Conservation (phyloP, 2,329 filamentous ascomycete genomes). For the Fusarium liriodendri region DNA sequence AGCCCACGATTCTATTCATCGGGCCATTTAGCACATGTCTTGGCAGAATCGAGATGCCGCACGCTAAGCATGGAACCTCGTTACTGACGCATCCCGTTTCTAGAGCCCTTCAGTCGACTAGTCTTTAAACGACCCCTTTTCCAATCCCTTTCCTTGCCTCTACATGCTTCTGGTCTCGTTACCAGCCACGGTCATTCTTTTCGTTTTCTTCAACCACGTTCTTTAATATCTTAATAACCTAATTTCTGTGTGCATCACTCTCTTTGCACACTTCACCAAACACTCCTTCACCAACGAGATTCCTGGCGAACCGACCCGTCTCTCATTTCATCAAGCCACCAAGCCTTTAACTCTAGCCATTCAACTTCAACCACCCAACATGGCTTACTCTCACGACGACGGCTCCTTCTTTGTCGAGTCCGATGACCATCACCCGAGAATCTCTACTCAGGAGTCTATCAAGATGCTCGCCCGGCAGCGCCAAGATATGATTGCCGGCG, state of each 20-base stretch:
- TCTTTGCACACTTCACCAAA: slow-evolving; percentile 34
- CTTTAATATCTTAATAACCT: slow-evolving; percentile 70
- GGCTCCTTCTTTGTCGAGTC: slow-evolving; percentile 67
- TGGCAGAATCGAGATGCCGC: slow-evolving; percentile 37
- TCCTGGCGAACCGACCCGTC: slow-evolving; percentile 64
- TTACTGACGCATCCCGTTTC: slow-evolving; percentile 49
- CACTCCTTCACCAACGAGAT: slow-evolving; percentile 59
- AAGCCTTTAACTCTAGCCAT: slow-evolving; percentile 35
- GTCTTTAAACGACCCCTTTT: slow-evolving; percentile 60
- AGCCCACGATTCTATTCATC: slow-evolving; percentile 8
- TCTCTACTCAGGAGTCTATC: slow-evolving; percentile 79
- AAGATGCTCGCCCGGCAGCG: slow-evolving; percentile 83
- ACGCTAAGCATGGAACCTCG: slow-evolving; percentile 34
- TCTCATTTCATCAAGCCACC: slow-evolving; percentile 53
- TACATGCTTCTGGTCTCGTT: slow-evolving; percentile 58
- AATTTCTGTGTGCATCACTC: slow-evolving; percentile 55
- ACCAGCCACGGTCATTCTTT: slow-evolving; percentile 69
- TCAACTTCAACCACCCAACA: slow-evolving; percentile 49
- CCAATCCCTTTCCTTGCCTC: slow-evolving; percentile 55
- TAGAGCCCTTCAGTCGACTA: slow-evolving; percentile 59
- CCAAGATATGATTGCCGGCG: slow-evolving; percentile 88
- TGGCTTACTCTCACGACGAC: slow-evolving; percentile 59
- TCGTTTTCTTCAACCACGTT: slow-evolving; percentile 63
- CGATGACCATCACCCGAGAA: slow-evolving; percentile 65
- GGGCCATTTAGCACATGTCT: slow-evolving; percentile 29